A percentile compares a stretch with the other conserved stretches of the same genome.
These are phyloP conservation scores for Nigrospora oryzae DNA, from an alignment of 2,329 filamentous ascomycete species.

Conservation along the genomic window DNA sequence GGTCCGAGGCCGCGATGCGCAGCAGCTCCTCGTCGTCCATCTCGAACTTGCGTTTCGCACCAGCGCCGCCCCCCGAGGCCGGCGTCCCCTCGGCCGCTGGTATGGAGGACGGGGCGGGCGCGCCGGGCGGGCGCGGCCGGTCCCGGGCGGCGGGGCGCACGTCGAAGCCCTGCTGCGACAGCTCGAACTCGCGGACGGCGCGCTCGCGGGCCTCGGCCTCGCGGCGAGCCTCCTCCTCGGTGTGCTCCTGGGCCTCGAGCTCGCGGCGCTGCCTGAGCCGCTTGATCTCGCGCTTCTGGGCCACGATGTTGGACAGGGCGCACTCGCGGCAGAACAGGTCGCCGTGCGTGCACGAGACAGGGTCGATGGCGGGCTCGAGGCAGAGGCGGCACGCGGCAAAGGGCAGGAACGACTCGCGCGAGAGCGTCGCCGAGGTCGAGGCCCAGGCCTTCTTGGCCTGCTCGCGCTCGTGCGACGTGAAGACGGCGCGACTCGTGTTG, in stretches of 20 bases:
- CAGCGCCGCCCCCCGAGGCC: constrained; percentile 24
- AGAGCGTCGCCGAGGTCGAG: constrained; percentile 72
- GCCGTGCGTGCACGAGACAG: constrained; percentile 75
- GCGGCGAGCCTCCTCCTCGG: constrained; percentile 48
- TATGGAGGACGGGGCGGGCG: background rate
- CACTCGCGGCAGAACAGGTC: constrained; percentile 96
- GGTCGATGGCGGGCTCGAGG: constrained; percentile 69
- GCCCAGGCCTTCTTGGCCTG: constrained; percentile 78
- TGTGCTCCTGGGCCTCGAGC: constrained; percentile 50
- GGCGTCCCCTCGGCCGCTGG: constrained; percentile 14
- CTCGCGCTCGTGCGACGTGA: constrained; percentile 83
- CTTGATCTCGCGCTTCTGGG: constrained; percentile 87
- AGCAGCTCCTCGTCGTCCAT: constrained; percentile 70
- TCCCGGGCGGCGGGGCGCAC: constrained; percentile 19
- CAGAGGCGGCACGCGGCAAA: constrained; percentile 87
- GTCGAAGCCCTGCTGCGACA: constrained; percentile 65
- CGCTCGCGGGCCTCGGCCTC: constrained; percentile 63
- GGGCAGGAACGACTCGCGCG: constrained; percentile 83
- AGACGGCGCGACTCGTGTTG: constrained; percentile 87
- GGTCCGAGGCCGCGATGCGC: constrained; percentile 61
- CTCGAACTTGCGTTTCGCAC: constrained; percentile 68
- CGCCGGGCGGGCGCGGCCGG: constrained; percentile 14
- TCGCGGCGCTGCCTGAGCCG: constrained; percentile 62
- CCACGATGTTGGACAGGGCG: constrained; percentile 80
- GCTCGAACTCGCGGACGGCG: constrained; percentile 75